Conservation (phyloP, 2,329 filamentous ascomycete genomes). For the Rachicladosporium sp. region DNA sequence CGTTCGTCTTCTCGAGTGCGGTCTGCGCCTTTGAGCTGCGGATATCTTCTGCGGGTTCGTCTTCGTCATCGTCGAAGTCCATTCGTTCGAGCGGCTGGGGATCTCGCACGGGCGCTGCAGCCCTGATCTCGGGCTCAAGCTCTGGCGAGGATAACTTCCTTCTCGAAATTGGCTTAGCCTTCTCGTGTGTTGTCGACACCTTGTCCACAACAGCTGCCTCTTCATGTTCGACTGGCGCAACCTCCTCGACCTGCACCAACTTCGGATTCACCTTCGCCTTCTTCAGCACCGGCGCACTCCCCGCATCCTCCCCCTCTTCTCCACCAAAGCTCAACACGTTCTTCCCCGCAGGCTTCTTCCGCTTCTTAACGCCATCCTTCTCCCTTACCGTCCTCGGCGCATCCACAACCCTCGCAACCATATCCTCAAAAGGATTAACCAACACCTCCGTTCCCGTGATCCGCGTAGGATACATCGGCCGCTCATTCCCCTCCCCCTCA, state of each 20-base stretch:
- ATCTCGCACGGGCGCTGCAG: constrained; percentile 1
- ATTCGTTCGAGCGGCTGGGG: background rate
- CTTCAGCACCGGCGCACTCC: constrained; percentile 49
- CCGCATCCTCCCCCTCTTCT: constrained; percentile 48
- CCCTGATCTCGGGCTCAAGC: constrained; percentile 5
- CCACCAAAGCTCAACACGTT: constrained; percentile 64
- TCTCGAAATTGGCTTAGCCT: constrained; percentile 4
- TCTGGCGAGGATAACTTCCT: constrained; percentile 8
- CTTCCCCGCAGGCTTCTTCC: constrained; percentile 63
- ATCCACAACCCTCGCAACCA: constrained; percentile 55
- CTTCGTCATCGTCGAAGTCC: constrained; percentile 8
- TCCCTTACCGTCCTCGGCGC: constrained; percentile 38
- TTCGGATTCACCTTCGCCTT: constrained; percentile 70
- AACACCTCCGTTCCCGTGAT: constrained; percentile 63
- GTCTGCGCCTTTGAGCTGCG: constrained; percentile 7
- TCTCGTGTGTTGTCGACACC: constrained; percentile 12
- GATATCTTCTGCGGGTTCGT: constrained; percentile 13
- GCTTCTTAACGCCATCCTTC: constrained; percentile 43
- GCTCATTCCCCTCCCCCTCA: constrained; percentile 56
- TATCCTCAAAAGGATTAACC: constrained; percentile 71
- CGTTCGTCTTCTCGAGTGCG: constrained; percentile 56
- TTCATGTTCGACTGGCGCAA: constrained; percentile 6
- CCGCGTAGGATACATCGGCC: constrained; percentile 74
- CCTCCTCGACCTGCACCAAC: constrained; percentile 42
- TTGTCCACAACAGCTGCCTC: constrained; percentile 17